Base-by-base conservation (phyloP, 257 asterid species). In the Salvia hispanica region DNA sequence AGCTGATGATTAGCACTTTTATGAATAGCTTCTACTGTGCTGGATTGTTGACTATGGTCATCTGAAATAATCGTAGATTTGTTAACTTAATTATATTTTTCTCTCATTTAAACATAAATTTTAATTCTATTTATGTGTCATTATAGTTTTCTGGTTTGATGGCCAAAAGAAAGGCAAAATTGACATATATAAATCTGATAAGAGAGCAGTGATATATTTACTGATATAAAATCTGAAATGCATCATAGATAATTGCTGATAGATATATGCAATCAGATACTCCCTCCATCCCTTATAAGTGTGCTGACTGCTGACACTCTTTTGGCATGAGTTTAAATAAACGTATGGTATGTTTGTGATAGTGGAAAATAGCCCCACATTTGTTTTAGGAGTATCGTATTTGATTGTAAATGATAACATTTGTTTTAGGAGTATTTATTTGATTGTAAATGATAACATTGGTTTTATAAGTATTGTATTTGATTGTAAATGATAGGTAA, bases 31-130 rank as follows among this genome's bases (percentile, higher is more conserved):
- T 65, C 21, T 47, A 1, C 46, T 66, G 5, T 28, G 62, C 37
- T 43, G 9, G 14, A 25, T 70, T 53, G n/a, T 5, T 57, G 72
- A 44, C n/a, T 44, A 13, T 18, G 21, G 53, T 50, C 53, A 46
- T 67, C 37, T 21, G 46, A 56, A 50, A 47, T 10, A 7, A 47
- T 34, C 18, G 36, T 55, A 2, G 42, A 44, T 7, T 52, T 33
- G 18, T 31, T 16, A 39, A 16, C 36, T 15, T 60, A 4, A 7
- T 9, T 21, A 9, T 47, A 6, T 39, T 58, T 64, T 4, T 31
- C 40, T 47, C 65, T 36, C 25, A 13, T 18, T 33, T 18, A 18
- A 18, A 18, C 21, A 18, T 56, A 58, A 12, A 55, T 14, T 64
- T 42, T 1, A 34, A 10, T 45, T 55, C 40, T 28, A 52, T 31